Evolutionary conservation across 2,329 filamentous ascomycete genomes (phyloP).

Genomic region (Hortaea sp.): DNA sequence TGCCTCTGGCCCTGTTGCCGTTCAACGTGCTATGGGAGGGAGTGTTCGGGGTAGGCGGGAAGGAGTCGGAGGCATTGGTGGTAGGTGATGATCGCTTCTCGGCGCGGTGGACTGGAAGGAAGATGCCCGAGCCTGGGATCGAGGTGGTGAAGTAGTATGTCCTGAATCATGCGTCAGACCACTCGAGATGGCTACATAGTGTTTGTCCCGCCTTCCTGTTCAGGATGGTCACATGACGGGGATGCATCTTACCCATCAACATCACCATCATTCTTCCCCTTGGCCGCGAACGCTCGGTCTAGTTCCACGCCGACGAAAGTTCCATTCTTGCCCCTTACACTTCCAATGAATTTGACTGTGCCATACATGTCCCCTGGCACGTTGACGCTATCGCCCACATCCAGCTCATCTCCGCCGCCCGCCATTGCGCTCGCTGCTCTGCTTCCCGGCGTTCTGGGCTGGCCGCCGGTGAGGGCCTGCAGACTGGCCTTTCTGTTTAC

Average conservation of each 20-base stretch:
- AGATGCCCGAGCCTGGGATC: slow-evolving; percentile 77
- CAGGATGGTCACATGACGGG: background rate
- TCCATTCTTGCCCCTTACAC: slow-evolving; percentile 80
- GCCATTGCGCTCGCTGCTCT: slow-evolving; percentile 31
- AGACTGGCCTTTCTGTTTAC: slow-evolving; percentile 62
- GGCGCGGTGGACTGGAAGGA: slow-evolving; percentile 77
- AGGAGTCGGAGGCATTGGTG: slow-evolving; percentile 41
- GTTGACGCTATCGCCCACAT: slow-evolving; percentile 75
- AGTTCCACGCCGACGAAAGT: slow-evolving; percentile 89
- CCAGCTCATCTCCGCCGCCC: slow-evolving; percentile 40
- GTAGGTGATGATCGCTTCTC: slow-evolving; percentile 52
- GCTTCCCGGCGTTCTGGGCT: slow-evolving; percentile 35
- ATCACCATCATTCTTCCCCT: slow-evolving; percentile 92
- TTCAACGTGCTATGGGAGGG: slow-evolving; percentile 46
- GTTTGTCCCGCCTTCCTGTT: background rate
- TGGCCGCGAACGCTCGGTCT: slow-evolving; percentile 63
- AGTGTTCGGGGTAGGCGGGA: slow-evolving; percentile 60
- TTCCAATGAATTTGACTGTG: slow-evolving; percentile 77
- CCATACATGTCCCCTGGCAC: slow-evolving; percentile 91
- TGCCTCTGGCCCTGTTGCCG: slow-evolving; percentile 10
- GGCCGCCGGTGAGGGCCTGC: slow-evolving; percentile 51
- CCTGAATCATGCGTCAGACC: slow-evolving; percentile 23
- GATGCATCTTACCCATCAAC: slow-evolving; percentile 64
- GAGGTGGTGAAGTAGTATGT: slow-evolving; percentile 71
- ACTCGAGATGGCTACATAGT: background rate